These are phyloP conservation scores for Boletus edulis DNA, from an alignment of 768 basidiomycete species.

Conservation along the genomic window DNA sequence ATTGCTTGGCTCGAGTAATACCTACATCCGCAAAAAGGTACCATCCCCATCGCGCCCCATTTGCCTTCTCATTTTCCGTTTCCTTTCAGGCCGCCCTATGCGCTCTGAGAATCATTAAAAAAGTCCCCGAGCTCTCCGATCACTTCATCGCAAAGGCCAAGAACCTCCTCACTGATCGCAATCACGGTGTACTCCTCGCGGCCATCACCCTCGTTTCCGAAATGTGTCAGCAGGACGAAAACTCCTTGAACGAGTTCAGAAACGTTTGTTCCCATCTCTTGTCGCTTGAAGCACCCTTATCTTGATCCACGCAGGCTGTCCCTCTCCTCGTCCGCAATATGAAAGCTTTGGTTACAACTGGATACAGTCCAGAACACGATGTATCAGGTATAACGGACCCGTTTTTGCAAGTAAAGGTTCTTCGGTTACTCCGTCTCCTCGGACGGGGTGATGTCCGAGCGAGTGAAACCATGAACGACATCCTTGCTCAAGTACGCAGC, in stretches of 20 bases:
- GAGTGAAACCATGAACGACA: constrained; percentile 98
- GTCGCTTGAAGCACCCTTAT: constrained; percentile 5
- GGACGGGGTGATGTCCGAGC: constrained; percentile 83
- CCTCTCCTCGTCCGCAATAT: constrained; percentile 92
- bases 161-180: constrained; percentile 89
- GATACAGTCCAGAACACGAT: constrained; percentile 98
- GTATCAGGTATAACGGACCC: constrained; percentile 99
- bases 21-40: constrained; percentile 99
- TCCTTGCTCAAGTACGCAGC: constrained; percentile 78
- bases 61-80: background rate
- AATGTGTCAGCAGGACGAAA: constrained; percentile 81
- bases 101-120: constrained; percentile 89
- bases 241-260: constrained; percentile 80
- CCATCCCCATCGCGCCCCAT: background rate
- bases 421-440: constrained; percentile 84
- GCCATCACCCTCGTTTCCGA: constrained; percentile 93
- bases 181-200: constrained; percentile 94
- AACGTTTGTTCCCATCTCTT: constrained; percentile 54
- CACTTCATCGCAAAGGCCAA: constrained; percentile 89
- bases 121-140: constrained; percentile 93
- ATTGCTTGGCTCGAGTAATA: constrained; percentile 93
- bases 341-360: constrained; percentile 92
- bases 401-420: constrained; percentile 90
- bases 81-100: constrained; percentile 81
- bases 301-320: constrained; percentile 61